phyloP scores from a whole-genome alignment of 208 protist genomes.

The Leishmania aethiopica region DNA sequence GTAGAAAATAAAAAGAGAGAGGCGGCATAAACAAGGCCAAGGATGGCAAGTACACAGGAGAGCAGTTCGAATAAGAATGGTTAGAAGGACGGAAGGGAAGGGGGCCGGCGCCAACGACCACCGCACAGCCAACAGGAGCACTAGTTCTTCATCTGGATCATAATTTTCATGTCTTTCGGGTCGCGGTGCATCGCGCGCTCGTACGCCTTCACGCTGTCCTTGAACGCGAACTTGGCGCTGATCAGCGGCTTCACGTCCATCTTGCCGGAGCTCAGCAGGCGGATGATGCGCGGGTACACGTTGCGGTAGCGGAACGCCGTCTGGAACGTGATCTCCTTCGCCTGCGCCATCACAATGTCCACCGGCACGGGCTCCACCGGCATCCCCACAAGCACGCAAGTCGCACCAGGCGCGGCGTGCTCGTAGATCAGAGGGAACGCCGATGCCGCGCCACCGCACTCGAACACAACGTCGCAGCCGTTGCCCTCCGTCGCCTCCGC shows the following conservation, averaged over 20 bases:
- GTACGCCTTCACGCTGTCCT: slow-evolving; percentile 48
- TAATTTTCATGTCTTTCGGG: slow-evolving; percentile 57
- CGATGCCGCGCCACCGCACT: slow-evolving; percentile 41
- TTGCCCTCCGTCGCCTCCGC: slow-evolving; percentile 33
- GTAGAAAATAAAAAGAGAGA: no score
- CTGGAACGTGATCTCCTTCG: slow-evolving; percentile 59
- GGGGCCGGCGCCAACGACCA: not conserved
- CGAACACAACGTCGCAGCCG: slow-evolving; percentile 52
- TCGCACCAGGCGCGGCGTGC: slow-evolving; percentile 44
- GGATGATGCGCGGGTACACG: slow-evolving; percentile 48
- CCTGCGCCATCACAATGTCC: slow-evolving; percentile 44
- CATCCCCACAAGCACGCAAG: slow-evolving; percentile 54
- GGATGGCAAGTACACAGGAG: not conserved
- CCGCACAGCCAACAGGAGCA: not conserved
- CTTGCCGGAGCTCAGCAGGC: slow-evolving; percentile 45
- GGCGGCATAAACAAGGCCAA: not conserved
- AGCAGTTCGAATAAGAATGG: not conserved
- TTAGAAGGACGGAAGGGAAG: not conserved
- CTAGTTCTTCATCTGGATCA: slow-evolving; percentile 47
- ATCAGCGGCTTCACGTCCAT: slow-evolving; percentile 63
- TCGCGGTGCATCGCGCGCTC: slow-evolving; percentile 35
- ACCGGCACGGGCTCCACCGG: slow-evolving; percentile 38
- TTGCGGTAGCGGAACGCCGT: slow-evolving; percentile 59
- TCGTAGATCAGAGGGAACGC: slow-evolving; percentile 46
- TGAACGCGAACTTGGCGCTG: slow-evolving; percentile 46